A percentile compares a stretch with the other conserved stretches of the same genome.
Evolutionary conservation across 257 asterid genomes (phyloP).

Genomic region (Verbascum thapsus): DNA sequence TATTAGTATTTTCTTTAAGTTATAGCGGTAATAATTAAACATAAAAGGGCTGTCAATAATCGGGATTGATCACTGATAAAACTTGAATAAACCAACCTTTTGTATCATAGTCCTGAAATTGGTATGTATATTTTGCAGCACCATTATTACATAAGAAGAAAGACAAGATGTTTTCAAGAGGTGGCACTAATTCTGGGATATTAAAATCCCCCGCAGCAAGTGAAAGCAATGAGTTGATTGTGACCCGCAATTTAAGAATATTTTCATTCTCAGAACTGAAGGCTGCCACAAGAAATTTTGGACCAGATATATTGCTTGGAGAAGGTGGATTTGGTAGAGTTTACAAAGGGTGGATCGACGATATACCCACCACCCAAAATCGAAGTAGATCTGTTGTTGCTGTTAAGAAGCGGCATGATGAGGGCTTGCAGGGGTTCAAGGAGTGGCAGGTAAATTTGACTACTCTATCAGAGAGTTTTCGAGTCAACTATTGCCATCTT

Average conservation of each 20-base stretch:
- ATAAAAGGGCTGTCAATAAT: background rate
- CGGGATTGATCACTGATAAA: no score
- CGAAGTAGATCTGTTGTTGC: conserved; percentile 35
- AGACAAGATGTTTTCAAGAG: conserved; percentile 24
- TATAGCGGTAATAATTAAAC: conserved; percentile 3
- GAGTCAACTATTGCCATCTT: no score
- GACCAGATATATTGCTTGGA: conserved; percentile 35
- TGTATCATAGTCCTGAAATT: conserved; percentile 17
- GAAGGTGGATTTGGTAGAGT: conserved; percentile 55
- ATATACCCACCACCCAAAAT: conserved; percentile 11
- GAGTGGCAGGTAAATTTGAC: conserved; percentile 48
- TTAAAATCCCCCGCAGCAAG: background rate
- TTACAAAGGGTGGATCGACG: conserved; percentile 41
- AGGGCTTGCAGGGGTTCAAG: conserved; percentile 40
- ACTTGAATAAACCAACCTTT: background rate
- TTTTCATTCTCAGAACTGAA: conserved; percentile 43
- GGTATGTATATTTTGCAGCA: conserved; percentile 39
- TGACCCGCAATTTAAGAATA: conserved; percentile 32
- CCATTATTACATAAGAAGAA: conserved; percentile 39
- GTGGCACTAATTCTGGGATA: conserved; percentile 15
- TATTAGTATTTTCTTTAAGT: no score
- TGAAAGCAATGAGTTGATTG: conserved; percentile 17
- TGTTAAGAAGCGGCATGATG: conserved; percentile 38
- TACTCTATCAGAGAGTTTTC: background rate
- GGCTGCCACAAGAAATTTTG: conserved; percentile 43